Evolutionary conservation across 148 eudicot species (phyloP), one percentile per base, ranked within the genome.

Genomic region (Pharnaceum exiguum): DNA sequence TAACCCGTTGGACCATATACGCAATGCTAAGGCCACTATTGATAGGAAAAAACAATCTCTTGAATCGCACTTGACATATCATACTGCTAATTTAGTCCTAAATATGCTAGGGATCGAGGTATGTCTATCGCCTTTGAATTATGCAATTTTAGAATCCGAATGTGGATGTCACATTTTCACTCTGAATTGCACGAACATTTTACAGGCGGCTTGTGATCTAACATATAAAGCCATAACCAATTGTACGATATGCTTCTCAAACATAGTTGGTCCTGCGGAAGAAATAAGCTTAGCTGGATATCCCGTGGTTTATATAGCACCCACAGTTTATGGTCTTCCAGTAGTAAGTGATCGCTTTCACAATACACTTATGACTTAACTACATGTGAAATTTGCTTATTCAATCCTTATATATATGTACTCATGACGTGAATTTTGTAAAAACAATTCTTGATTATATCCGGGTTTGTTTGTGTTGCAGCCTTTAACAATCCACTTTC

Each of bases 231-330:
- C 66, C 7, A 12, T 79, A 4, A 18, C 12, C 0, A 72, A 69
- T 22, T 54, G 82, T 11, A 84, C 96, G n/a, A 26, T 84, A 49
- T 40, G 63, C 26, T 73, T 87, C 66, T 81, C 88, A 3, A 87
- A 84, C 62, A 68, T 87, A 33, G 75, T 77, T 22, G 96, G 96
- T 10, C 91, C 96, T 1, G 46, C n/a, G 19, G 88, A 84, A 44
- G 91, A 84, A 42, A 72, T 88, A 28, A 66, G 53, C 44, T 82
- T 88, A 18, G 79, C 49, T 56, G 91, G 86, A 1, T 79, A 84
- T 75, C 79, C 76, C 23, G 19, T 82, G 24, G 31, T 63, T 23
- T 85, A 66, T 60, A 33, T 88, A 51, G 96, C 96, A 60, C 86
- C 96, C 13, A 70, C 77, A 44, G 75, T 62, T 42, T 77, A 63